phyloP scores from a whole-genome alignment of 2,329 filamentous ascomycete genomes.

The Phoma sp. region DNA sequence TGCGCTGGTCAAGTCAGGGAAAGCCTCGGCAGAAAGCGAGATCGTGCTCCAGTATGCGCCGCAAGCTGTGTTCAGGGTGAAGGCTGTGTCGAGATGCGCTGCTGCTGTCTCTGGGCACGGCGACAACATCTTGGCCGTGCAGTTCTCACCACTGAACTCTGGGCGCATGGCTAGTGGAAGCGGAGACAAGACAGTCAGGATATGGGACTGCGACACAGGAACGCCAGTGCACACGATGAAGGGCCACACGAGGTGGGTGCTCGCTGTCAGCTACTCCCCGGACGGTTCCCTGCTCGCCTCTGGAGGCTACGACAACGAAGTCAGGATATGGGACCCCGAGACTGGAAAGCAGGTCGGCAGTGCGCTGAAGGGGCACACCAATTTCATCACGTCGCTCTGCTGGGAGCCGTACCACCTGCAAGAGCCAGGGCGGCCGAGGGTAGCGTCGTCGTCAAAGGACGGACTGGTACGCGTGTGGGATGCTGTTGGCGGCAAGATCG shows the following conservation, averaged over 20 bases:
- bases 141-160: conserved; percentile 82
- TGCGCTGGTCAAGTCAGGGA: conserved; percentile 50
- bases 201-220: conserved; percentile 95
- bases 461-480: conserved; percentile 88
- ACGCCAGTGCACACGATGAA: conserved; percentile 85
- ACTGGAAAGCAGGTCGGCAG: conserved; percentile 77
- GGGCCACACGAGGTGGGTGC: conserved; percentile 88
- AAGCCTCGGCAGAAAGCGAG: conserved; percentile 63
- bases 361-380: conserved; percentile 81
- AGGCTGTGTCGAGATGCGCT: conserved; percentile 87
- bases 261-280: conserved; percentile 86
- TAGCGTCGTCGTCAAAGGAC: conserved; percentile 91
- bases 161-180: conserved; percentile 83
- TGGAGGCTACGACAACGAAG: conserved; percentile 89
- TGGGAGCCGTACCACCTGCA: conserved; percentile 96
- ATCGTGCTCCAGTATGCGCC: conserved; percentile 72
- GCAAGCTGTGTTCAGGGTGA: conserved; percentile 92
- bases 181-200: conserved; percentile 86
- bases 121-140: conserved; percentile 83
- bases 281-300: conserved; percentile 83
- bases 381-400: conserved; percentile 84
- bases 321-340: conserved; percentile 87
- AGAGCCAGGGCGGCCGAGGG: conserved; percentile 71
- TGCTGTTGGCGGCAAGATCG: conserved; percentile 76
- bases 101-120: conserved; percentile 90